Conservation (phyloP, 2,329 filamentous ascomycete species). For the Drechslerella stenobrocha region DNA sequence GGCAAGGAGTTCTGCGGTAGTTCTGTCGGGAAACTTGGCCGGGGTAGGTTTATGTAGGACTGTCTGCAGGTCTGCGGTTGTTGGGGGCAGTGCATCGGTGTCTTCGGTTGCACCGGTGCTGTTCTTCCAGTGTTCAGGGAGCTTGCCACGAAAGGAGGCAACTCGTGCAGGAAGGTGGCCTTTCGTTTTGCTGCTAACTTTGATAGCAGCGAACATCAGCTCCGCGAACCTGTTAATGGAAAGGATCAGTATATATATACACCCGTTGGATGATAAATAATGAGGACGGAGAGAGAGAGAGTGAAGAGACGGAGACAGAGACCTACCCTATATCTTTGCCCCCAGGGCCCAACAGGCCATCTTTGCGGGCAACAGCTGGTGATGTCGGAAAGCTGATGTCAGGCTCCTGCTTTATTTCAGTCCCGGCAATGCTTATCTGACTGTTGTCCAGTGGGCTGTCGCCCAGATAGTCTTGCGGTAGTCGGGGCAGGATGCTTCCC, state of each 20-base stretch:
- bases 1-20: constrained; percentile 71
- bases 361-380: constrained; percentile 1
- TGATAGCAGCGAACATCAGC: constrained; percentile 52
- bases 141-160: constrained; percentile 42
- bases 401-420: constrained; percentile 19
- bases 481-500: constrained; percentile 14
- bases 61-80: constrained; percentile 49
- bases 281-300: neutral
- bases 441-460: constrained; percentile 19
- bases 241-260: neutral
- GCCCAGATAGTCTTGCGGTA: constrained; percentile 10
- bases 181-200: constrained; percentile 49
- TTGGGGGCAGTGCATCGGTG: constrained; percentile 30
- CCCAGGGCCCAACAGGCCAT: constrained; percentile 42
- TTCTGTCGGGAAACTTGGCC: constrained; percentile 76
- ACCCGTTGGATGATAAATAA: neutral
- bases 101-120: constrained; percentile 26
- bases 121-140: constrained; percentile 42
- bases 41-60: constrained; percentile 46
- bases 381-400: neutral
- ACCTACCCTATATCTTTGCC: constrained; percentile 51
- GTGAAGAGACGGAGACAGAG: constrained; percentile 1
- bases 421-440: constrained; percentile 41
- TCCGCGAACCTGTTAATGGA: constrained; percentile 50
- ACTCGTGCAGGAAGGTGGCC: constrained; percentile 40